Evolutionary conservation across 2,329 filamentous ascomycete genomes (phyloP).

Genomic region (Cordyceps cateniannulata): DNA sequence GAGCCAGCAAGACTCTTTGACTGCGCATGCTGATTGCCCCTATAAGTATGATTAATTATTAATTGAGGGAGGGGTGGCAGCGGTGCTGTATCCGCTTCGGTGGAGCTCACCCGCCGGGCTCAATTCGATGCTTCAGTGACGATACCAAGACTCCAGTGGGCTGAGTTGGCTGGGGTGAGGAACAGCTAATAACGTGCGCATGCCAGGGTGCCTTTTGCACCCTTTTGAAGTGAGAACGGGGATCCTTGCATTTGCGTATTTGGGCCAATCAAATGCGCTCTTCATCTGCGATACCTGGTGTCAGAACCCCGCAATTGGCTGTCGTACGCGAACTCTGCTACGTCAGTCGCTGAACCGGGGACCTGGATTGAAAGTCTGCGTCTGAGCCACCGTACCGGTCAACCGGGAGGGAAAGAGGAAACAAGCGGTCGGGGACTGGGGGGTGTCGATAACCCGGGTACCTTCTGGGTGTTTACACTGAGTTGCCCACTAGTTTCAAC

Average conservation of each 20-base stretch:
- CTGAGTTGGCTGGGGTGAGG: neutral
- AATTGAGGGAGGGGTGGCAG: neutral
- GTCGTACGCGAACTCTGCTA: neutral
- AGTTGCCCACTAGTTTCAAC: neutral
- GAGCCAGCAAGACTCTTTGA: neutral
- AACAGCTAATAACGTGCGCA: neutral
- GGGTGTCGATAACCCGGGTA: slow-evolving; percentile 3
- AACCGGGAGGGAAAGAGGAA: slow-evolving; percentile 5
- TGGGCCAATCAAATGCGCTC: neutral
- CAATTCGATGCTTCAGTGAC: neutral
- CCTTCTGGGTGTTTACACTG: neutral
- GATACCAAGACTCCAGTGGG: neutral
- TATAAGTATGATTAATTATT: neutral
- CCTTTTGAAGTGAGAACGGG: too few species aligned
- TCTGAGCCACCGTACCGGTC: slow-evolving; percentile 6
- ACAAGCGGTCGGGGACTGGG: neutral
- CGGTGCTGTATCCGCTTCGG: neutral
- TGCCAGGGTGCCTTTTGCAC: neutral
- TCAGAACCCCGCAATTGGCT: neutral
- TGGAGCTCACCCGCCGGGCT: neutral
- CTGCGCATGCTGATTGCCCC: neutral
- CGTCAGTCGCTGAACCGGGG: slow-evolving; percentile 7
- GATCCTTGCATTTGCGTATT: neutral
- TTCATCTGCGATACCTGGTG: neutral
- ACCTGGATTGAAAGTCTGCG: slow-evolving; percentile 1